phyloP scores from a whole-genome alignment of 2,329 filamentous ascomycete genomes.

The Arthrobotrys entomopaga region DNA sequence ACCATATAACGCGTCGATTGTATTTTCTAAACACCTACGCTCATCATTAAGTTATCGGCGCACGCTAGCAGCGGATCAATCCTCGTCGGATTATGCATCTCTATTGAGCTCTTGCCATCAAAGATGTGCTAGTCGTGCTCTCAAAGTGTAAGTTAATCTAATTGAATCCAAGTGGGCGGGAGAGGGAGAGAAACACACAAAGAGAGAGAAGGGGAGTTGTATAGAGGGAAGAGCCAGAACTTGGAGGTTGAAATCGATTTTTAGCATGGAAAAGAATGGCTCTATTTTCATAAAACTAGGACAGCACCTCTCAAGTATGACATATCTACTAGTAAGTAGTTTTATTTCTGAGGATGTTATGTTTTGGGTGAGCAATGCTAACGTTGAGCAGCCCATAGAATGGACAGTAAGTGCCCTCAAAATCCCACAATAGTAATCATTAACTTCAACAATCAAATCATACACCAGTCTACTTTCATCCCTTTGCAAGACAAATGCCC shows the following conservation, averaged over 20 bases:
- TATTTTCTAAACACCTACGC: conserved; percentile 16
- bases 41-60: conserved; percentile 36
- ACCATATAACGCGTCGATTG: not conserved
- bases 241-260: not conserved
- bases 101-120: conserved; percentile 42
- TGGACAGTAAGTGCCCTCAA: conserved; percentile 56
- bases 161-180: not conserved
- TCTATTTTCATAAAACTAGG: conserved; percentile 99
- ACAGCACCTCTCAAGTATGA: conserved; percentile 75
- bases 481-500: conserved; percentile 96
- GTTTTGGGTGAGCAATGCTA: not conserved
- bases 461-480: conserved; percentile 75
- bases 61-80: conserved; percentile 24
- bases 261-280: conserved; percentile 83
- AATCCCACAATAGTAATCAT: too few species aligned
- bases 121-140: conserved; percentile 45
- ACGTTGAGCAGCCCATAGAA: conserved; percentile 54
- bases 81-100: conserved; percentile 25
- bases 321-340: conserved; percentile 56
- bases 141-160: conserved; percentile 34
- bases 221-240: not conserved
- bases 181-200: not conserved
- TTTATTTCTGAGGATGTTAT: not conserved
- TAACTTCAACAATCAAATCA: too few species aligned
- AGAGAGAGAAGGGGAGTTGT: not conserved